Evolutionary conservation across 2,329 filamentous ascomycete genomes (phyloP).

Genomic region (Cladosporium sp.): DNA sequence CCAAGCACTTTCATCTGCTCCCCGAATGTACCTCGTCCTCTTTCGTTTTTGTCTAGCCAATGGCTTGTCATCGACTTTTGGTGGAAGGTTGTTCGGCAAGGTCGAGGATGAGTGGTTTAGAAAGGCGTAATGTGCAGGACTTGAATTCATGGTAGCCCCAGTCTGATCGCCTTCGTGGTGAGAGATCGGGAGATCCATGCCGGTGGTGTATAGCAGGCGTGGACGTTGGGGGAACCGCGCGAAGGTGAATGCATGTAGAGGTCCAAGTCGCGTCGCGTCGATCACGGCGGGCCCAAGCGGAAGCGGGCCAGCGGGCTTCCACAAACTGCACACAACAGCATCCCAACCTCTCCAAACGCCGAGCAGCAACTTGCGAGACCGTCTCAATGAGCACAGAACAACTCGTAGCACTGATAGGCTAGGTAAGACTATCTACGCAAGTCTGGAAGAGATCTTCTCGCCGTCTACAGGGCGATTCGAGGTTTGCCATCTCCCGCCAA

Average conservation of each 20-base stretch:
- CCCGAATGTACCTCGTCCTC: conserved; percentile 52
- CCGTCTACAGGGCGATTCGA: too few species aligned
- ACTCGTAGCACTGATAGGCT: too few species aligned
- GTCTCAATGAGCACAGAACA: background rate
- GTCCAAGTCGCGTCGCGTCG: conserved; percentile 3
- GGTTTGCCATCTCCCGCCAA: conserved; percentile 1
- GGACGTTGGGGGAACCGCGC: background rate
- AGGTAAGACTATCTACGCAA: too few species aligned
- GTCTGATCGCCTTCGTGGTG: background rate
- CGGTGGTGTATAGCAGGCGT: background rate
- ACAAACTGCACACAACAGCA: conserved; percentile 2
- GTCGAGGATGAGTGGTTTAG: conserved; percentile 58
- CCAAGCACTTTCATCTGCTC: background rate
- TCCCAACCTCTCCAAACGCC: background rate
- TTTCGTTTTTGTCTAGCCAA: conserved; percentile 58
- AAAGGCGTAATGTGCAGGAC: conserved; percentile 44
- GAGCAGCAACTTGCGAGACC: background rate
- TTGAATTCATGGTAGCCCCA: background rate
- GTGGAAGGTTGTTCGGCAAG: conserved; percentile 49
- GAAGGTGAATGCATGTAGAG: conserved; percentile 3
- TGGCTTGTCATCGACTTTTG: conserved; percentile 56
- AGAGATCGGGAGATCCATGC: conserved; percentile 4
- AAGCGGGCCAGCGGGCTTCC: background rate
- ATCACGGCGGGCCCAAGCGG: background rate
- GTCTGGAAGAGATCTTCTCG: too few species aligned